A percentile compares a stretch with the other conserved stretches of the same genome.
Evolutionary conservation across 768 basidiomycete genomes (phyloP).

Genomic region (Xanthoconium stramineum): DNA sequence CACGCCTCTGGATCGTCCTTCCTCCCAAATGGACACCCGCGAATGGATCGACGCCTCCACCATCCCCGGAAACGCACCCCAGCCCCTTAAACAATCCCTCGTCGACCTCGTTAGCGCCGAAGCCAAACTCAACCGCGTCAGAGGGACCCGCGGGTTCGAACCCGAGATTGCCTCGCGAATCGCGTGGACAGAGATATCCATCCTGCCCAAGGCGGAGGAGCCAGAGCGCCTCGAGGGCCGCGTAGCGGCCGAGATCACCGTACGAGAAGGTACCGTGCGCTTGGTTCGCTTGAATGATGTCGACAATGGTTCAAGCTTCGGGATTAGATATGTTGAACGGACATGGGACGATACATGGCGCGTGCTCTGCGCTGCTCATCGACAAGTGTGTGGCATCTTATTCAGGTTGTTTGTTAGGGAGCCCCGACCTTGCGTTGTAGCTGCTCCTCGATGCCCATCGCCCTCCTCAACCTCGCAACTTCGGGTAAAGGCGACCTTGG

Average conservation of each 20-base stretch:
- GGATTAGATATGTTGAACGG: slow-evolving; percentile 54
- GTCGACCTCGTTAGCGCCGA: slow-evolving; percentile 14
- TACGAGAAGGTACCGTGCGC: slow-evolving; percentile 38
- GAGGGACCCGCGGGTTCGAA: slow-evolving; percentile 21
- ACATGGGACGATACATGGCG: slow-evolving; percentile 48
- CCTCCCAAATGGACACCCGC: slow-evolving; percentile 5
- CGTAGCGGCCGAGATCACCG: slow-evolving; percentile 43
- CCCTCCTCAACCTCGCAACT: slow-evolving; percentile 29
- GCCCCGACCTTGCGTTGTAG: slow-evolving; percentile 22
- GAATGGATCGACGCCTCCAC: slow-evolving; percentile 17
- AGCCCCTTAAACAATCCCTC: slow-evolving; percentile 26
- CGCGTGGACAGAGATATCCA: slow-evolving; percentile 39
- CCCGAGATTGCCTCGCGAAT: slow-evolving; percentile 24
- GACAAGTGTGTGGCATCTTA: slow-evolving; percentile 40
- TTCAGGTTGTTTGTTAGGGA: no score
- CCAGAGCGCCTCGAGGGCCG: slow-evolving; percentile 41
- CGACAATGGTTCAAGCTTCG: no score
- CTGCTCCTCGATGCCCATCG: slow-evolving; percentile 49
- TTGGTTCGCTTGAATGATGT: not conserved
- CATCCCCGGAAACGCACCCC: slow-evolving; percentile 30
- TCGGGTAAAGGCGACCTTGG: slow-evolving; percentile 26
- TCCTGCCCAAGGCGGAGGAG: slow-evolving; percentile 44
- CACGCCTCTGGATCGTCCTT: no score
- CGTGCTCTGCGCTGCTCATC: slow-evolving; percentile 51
- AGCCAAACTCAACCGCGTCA: slow-evolving; percentile 6